Base-by-base conservation (phyloP, 257 asterid genomes). In the Fraxinus americana region DNA sequence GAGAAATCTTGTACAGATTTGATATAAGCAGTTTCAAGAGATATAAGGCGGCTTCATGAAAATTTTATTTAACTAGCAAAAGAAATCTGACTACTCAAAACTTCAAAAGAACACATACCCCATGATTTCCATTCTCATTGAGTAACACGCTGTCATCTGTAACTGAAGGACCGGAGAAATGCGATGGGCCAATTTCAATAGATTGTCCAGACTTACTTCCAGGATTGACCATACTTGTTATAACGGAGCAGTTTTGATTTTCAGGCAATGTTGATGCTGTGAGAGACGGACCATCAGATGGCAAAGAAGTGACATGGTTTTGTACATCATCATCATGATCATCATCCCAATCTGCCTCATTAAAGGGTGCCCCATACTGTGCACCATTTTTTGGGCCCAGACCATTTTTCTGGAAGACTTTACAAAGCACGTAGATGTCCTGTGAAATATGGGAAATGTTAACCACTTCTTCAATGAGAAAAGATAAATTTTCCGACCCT, bases 351-450 rank as follows among this genome's bases (percentile, higher is more conserved):
- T 87, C 89, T 69, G 82, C 88, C 82, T 85, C 91, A 7, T 68
- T 63, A 80, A 87, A 87, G n/a, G 84, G 89, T 32, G 87, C 87
- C 14, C 89, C 91, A 73, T 83, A 85, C 59, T 79, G 85, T 8
- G 91, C 86, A 67, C 91, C 89, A 83, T 81, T 87, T 77, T 78
- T 85, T 14, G 91, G 89, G 63, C 89, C 89, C 0, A 70, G 85
- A 32, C 91, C 91, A 41, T 48, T 79, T 80, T 87, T 87, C 63
- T 85, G 74, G 80, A 87, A 87, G 71, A 87, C 83, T 66, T 81
- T 87, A 75, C 84, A 85, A 25, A 87, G 71, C 70, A 85, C 91
- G 66, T 76, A 83, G 0, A 81, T 34, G 66, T 81, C 87, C 89
- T 87, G 81, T 68, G 73, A 70, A 75, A 70, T 32, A 80, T 1